phyloP scores from a whole-genome alignment of 805 yeast genomes.

The Candida parachauliodes region DNA sequence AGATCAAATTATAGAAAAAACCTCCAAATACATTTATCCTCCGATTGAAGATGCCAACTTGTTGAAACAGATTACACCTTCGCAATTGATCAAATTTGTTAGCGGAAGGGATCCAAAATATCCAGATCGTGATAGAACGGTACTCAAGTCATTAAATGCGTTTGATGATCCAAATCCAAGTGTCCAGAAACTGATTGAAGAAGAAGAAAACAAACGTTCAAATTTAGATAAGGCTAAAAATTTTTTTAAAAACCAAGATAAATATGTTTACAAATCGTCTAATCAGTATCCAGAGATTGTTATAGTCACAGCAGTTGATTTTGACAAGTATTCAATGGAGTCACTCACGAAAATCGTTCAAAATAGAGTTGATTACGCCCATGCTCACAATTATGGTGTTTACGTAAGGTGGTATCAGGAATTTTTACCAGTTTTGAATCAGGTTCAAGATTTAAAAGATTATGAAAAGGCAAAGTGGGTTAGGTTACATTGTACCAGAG shows the following conservation, averaged over 20 bases:
- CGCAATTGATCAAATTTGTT: slow-evolving; percentile 47
- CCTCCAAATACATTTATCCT: slow-evolving; percentile 62
- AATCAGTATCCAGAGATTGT: slow-evolving; percentile 58
- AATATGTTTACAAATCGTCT: slow-evolving; percentile 44
- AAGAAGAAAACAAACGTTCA: slow-evolving; percentile 44
- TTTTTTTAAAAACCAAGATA: slow-evolving; percentile 64
- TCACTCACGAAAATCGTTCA: slow-evolving; percentile 70
- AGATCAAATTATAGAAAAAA: slow-evolving; percentile 37
- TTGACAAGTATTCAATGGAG: slow-evolving; percentile 56
- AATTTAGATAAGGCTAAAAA: slow-evolving; percentile 47
- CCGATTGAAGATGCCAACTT: slow-evolving; percentile 66
- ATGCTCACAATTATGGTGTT: slow-evolving; percentile 73
- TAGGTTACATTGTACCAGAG: slow-evolving; percentile 61
- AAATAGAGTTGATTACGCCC: slow-evolving; percentile 86
- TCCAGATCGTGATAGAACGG: slow-evolving; percentile 34
- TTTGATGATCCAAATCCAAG: slow-evolving; percentile 41
- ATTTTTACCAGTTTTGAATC: slow-evolving; percentile 58
- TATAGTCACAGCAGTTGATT: slow-evolving; percentile 77
- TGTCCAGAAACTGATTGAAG: slow-evolving; percentile 37
- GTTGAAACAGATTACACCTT: slow-evolving; percentile 53
- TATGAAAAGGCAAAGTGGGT: slow-evolving; percentile 57
- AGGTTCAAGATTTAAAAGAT: slow-evolving; percentile 37
- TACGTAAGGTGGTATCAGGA: slow-evolving; percentile 86
- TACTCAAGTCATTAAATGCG: slow-evolving; percentile 36
- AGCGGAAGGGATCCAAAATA: slow-evolving; percentile 43